phyloP scores from a whole-genome alignment of 1,284 basidiomycete genomes.

The Ceraceosorus guamensis region DNA sequence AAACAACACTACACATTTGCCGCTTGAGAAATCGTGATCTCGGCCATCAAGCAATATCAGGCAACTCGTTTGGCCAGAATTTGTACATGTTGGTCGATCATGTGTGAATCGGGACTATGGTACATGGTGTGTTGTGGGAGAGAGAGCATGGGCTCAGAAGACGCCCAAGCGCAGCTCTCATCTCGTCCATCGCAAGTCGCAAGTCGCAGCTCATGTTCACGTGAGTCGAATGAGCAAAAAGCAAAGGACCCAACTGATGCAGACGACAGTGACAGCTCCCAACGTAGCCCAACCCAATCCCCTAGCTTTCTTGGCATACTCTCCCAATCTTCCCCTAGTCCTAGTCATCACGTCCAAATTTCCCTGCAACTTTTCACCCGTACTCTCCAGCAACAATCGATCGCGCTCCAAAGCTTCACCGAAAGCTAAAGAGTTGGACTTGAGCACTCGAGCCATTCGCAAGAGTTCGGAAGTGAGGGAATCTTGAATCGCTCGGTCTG shows the following conservation, averaged over 20 bases:
- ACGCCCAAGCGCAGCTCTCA: too few species aligned
- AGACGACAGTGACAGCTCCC: slow-evolving; percentile 28
- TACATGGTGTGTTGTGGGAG: too few species aligned
- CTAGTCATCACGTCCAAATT: slow-evolving; percentile 46
- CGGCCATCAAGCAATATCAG: too few species aligned
- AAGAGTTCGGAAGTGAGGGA: slow-evolving; percentile 43
- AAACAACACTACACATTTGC: too few species aligned
- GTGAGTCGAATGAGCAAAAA: slow-evolving; percentile 45
- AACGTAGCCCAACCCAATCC: slow-evolving; percentile 47
- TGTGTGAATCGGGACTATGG: too few species aligned
- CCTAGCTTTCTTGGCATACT: slow-evolving; percentile 38
- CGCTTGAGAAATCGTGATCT: too few species aligned
- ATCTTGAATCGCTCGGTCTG: slow-evolving; percentile 35
- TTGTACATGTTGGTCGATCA: too few species aligned
- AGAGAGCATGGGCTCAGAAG: too few species aligned
- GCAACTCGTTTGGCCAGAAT: too few species aligned
- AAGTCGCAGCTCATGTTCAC: too few species aligned
- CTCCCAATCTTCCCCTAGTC: slow-evolving; percentile 40
- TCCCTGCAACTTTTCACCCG: slow-evolving; percentile 23
- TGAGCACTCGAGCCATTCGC: slow-evolving; percentile 42
- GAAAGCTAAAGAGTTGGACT: slow-evolving; percentile 40
- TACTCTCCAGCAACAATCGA: slow-evolving; percentile 36
- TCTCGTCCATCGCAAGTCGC: too few species aligned
- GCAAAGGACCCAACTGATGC: slow-evolving; percentile 43
- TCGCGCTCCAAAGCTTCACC: slow-evolving; percentile 43